phyloP scores from a whole-genome alignment of 106 monocot genomes.

The Allium fistulosum region DNA sequence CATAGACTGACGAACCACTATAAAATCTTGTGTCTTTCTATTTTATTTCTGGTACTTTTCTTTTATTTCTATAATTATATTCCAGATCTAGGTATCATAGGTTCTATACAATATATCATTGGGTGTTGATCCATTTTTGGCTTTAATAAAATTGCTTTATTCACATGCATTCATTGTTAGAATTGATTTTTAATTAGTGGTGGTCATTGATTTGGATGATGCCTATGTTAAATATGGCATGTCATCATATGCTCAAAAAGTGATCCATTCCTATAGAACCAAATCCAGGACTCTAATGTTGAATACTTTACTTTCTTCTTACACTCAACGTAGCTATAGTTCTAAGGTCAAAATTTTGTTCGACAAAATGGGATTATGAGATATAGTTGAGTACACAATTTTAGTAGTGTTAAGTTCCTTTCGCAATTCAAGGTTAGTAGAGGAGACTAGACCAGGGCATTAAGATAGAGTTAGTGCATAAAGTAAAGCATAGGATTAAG shows the following conservation, averaged over 20 bases:
- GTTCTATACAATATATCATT: too few relatives aligned
- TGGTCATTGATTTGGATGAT: constrained; percentile 36
- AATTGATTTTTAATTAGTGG: constrained; percentile 16
- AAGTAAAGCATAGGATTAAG: constrained; percentile 30
- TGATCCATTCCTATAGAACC: too few relatives aligned
- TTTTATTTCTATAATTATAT: too few relatives aligned
- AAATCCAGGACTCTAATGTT: constrained; percentile 18
- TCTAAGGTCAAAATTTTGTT: constrained; percentile 9
- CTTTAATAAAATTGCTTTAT: constrained; percentile 29
- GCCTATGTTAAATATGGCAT: constrained; percentile 41
- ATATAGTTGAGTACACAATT: constrained; percentile 38
- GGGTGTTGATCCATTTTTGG: too few relatives aligned
- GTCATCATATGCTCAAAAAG: constrained; percentile 15
- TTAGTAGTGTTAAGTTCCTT: constrained; percentile 39
- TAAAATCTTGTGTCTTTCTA: too few relatives aligned
- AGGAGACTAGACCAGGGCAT: constrained; percentile 27
- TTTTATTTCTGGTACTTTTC: too few relatives aligned
- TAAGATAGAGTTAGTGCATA: constrained; percentile 17
- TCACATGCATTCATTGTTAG: constrained; percentile 36
- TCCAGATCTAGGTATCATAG: too few relatives aligned
- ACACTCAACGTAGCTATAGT: constrained; percentile 49
- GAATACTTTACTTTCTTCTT: constrained; percentile 34
- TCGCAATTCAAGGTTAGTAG: constrained; percentile 36
- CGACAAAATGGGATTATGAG: constrained; percentile 19
- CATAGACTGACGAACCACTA: too few relatives aligned